Evolutionary conservation across 169 alveolate genomes (phyloP).

Genomic region (Plasmodium fragile): DNA sequence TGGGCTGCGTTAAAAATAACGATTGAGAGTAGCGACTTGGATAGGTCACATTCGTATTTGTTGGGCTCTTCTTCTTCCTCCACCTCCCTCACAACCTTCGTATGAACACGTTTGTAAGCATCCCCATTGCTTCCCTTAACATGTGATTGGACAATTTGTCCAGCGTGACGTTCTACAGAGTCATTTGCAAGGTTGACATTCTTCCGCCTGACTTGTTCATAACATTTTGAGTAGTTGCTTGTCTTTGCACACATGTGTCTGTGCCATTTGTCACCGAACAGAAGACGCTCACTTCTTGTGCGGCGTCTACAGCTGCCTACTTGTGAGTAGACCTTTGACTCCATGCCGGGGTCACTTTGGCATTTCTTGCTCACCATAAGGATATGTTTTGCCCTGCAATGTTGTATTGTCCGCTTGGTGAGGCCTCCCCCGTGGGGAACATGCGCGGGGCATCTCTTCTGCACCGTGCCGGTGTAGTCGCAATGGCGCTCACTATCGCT

Average conservation of each 20-base stretch:
- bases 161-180: background rate
- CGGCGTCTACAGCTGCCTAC: background rate
- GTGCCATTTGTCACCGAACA: background rate
- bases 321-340: background rate
- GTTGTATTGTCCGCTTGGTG: background rate
- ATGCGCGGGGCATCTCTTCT: background rate
- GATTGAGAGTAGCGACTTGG: conserved; percentile 53
- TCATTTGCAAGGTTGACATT: background rate
- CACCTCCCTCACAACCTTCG: background rate
- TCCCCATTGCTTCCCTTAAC: background rate
- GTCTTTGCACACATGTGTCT: background rate
- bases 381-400: background rate
- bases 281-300: background rate
- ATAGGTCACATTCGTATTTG: conserved; percentile 30
- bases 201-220: conserved; percentile 35
- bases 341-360: background rate
- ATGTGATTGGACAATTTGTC: background rate
- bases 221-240: conserved; percentile 7
- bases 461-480: background rate
- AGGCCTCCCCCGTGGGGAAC: background rate
- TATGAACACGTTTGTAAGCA: background rate
- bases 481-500: background rate
- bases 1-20: conserved; percentile 34
- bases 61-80: background rate
- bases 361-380: background rate